Conservation (phyloP, 2,329 filamentous ascomycete genomes). For the Rhytidhysteron rufulum region DNA sequence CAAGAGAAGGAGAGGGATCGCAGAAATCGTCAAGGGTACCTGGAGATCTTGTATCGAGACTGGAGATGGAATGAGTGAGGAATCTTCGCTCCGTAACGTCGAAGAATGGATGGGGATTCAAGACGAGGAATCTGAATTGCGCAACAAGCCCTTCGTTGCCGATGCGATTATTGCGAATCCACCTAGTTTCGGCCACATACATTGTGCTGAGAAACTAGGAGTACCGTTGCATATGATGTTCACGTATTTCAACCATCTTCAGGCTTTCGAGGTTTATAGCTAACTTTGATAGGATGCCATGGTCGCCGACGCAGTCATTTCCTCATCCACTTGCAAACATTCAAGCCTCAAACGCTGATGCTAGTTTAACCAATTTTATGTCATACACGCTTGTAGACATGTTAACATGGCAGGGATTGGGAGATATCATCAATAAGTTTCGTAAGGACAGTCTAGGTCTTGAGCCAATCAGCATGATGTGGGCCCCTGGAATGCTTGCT, state of each 20-base stretch:
- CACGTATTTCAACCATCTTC: slow-evolving; percentile 54
- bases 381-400: slow-evolving; percentile 84
- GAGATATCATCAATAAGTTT: slow-evolving; percentile 88
- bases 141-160: slow-evolving; percentile 67
- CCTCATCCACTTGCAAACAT: slow-evolving; percentile 85
- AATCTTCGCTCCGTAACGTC: slow-evolving; percentile 51
- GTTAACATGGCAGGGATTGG: slow-evolving; percentile 89
- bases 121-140: slow-evolving; percentile 33
- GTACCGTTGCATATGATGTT: slow-evolving; percentile 84
- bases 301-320: slow-evolving; percentile 80
- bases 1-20: slow-evolving; percentile 69
- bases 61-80: slow-evolving; percentile 58
- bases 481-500: slow-evolving; percentile 75
- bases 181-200: slow-evolving; percentile 71
- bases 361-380: slow-evolving; percentile 74
- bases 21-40: slow-evolving; percentile 76
- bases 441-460: slow-evolving; percentile 70
- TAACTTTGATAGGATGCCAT: slow-evolving; percentile 64
- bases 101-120: slow-evolving; percentile 46
- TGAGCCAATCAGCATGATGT: slow-evolving; percentile 73
- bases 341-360: slow-evolving; percentile 69
- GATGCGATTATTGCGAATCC: slow-evolving; percentile 79
- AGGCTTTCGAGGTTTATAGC: background rate
- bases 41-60: slow-evolving; percentile 83
- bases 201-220: slow-evolving; percentile 70